Percentiles rank a stretch among this genome's conserved stretches.
Evolutionary conservation across 1,139 yeast genomes (phyloP).

Genomic region (Candida mesenterica): DNA sequence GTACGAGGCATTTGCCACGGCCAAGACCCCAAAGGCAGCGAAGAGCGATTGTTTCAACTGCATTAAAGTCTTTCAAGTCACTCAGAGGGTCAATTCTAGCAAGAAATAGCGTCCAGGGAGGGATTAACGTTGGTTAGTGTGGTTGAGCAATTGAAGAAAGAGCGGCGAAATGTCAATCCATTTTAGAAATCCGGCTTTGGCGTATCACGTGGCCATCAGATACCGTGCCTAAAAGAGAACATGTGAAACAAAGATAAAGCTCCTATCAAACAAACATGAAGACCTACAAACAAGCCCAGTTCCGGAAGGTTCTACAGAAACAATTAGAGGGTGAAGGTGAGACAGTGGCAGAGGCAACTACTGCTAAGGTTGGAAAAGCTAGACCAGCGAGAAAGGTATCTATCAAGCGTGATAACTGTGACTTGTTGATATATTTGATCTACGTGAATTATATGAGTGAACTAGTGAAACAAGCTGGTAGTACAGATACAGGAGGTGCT

Average conservation of each 20-base stretch:
- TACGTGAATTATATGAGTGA: slow-evolving; percentile 46
- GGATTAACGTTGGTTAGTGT: too few relatives aligned
- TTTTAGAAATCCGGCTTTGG: too few relatives aligned
- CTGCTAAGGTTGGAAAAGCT: slow-evolving; percentile 10
- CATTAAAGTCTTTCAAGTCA: too few relatives aligned
- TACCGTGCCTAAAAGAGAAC: too few relatives aligned
- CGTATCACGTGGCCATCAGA: too few relatives aligned
- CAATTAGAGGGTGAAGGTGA: slow-evolving; percentile 10
- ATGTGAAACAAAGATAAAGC: too few relatives aligned
- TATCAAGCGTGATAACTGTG: slow-evolving; percentile 41
- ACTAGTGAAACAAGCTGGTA: slow-evolving; percentile 35
- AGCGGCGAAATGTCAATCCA: not conserved
- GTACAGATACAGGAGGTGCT: slow-evolving; percentile 30
- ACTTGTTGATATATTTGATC: slow-evolving; percentile 46
- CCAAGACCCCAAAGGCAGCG: not conserved
- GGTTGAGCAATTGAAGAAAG: slow-evolving; percentile 1
- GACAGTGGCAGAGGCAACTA: not conserved
- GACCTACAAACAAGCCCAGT: slow-evolving; percentile 21
- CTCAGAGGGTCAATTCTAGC: too few relatives aligned
- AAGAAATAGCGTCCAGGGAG: too few relatives aligned
- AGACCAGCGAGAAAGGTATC: too few relatives aligned
- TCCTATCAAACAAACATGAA: slow-evolving; percentile 12
- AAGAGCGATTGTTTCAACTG: not conserved
- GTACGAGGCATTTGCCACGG: not conserved
- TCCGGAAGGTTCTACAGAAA: slow-evolving; percentile 20